A percentile compares a stretch with the other conserved stretches of the same genome.
phyloP scores from a whole-genome alignment of 2,329 filamentous ascomycete species.

The Onygenales sp. region DNA sequence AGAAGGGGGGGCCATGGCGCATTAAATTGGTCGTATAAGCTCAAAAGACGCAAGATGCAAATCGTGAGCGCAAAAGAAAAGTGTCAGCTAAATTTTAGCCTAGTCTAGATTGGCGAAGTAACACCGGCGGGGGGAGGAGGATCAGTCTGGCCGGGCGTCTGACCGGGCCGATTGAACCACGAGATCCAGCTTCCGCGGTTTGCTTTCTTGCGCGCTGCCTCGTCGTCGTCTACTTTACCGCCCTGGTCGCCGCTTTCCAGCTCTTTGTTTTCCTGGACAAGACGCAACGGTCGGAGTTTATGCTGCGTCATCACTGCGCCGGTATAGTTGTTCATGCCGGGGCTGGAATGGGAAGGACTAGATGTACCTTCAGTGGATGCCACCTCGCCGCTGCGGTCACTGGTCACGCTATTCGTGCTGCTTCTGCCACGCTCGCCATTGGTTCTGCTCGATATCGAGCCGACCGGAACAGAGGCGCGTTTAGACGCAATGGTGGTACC shows the following conservation, averaged over 20 bases:
- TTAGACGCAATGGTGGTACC: conserved; percentile 40
- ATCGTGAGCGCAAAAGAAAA: neutral
- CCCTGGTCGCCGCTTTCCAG: conserved; percentile 29
- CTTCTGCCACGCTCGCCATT: conserved; percentile 44
- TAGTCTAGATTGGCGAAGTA: neutral
- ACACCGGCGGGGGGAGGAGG: neutral
- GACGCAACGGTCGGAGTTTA: conserved; percentile 73
- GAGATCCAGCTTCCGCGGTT: conserved; percentile 39
- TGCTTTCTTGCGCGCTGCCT: conserved; percentile 35
- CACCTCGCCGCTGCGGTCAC: conserved; percentile 37
- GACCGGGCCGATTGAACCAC: conserved; percentile 33
- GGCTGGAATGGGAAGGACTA: conserved; percentile 54
- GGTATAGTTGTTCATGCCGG: conserved; percentile 60
- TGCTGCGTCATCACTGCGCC: conserved; percentile 53
- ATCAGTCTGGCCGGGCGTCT: conserved; percentile 9
- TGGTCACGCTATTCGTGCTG: conserved; percentile 54
- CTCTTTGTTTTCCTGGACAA: conserved; percentile 68
- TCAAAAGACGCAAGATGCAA: too few species aligned
- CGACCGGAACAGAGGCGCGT: conserved; percentile 44
- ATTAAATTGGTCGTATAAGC: too few species aligned
- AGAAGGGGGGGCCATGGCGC: too few species aligned
- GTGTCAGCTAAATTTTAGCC: neutral
- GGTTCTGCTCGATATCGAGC: conserved; percentile 41
- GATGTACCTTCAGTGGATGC: conserved; percentile 38
- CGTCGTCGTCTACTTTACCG: conserved; percentile 31